Conservation (phyloP, 2,329 filamentous ascomycete species). For the Aphanoascus verrucosus region DNA sequence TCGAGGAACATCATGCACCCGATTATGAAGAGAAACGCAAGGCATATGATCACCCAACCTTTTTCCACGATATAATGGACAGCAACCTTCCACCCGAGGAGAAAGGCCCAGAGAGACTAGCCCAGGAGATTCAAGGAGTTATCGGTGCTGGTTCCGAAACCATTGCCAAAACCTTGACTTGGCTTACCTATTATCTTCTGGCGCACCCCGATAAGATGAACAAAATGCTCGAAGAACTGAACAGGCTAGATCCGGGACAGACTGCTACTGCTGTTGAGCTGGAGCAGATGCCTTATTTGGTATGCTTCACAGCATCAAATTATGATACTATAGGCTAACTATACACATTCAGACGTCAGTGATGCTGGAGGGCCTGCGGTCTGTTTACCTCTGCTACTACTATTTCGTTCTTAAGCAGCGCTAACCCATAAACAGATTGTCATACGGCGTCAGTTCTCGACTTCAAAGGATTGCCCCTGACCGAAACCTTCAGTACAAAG, state of each 20-base stretch:
- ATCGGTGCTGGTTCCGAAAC: slow-evolving; percentile 27
- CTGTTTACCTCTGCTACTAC: not conserved
- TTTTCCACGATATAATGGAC: slow-evolving; percentile 22
- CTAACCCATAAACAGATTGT: slow-evolving; percentile 19
- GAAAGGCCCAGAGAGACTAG: slow-evolving; percentile 23
- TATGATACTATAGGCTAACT: not conserved
- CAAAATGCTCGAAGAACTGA: slow-evolving; percentile 12
- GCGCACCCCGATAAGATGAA: slow-evolving; percentile 6
- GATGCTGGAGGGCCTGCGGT: slow-evolving; percentile 7
- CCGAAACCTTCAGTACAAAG: slow-evolving; percentile 14
- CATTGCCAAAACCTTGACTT: slow-evolving; percentile 20
- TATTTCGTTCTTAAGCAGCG: not conserved
- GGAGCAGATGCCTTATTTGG: slow-evolving; percentile 33
- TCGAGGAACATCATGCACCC: slow-evolving; percentile 1
- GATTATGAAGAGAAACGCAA: slow-evolving; percentile 6
- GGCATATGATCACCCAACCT: slow-evolving; percentile 18
- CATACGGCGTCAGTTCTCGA: slow-evolving; percentile 26
- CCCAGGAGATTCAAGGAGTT: slow-evolving; percentile 24
- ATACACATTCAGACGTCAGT: slow-evolving; percentile 4
- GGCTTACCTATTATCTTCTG: slow-evolving; percentile 17
- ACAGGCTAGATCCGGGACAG: slow-evolving; percentile 20
- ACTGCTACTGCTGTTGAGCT: slow-evolving; percentile 24
- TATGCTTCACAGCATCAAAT: slow-evolving; percentile 13
- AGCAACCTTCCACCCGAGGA: slow-evolving; percentile 23
- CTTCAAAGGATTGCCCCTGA: slow-evolving; percentile 21